These are phyloP conservation scores for Coprinellus micaceus DNA, from an alignment of 768 basidiomycete species.

Conservation along the genomic window DNA sequence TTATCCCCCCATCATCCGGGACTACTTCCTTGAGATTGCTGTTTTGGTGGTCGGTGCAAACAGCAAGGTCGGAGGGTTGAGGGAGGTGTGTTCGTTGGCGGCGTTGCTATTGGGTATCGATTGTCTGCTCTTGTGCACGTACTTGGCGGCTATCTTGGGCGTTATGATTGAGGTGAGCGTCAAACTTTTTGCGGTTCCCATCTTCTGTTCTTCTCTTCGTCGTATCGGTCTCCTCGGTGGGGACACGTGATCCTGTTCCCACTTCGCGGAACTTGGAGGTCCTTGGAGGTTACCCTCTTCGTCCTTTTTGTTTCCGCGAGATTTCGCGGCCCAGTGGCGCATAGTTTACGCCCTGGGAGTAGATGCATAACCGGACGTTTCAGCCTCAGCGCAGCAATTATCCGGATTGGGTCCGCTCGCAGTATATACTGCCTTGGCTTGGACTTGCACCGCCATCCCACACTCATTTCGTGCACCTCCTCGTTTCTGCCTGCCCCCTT, in stretches of 20 bases:
- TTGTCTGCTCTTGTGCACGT: slow-evolving; percentile 84
- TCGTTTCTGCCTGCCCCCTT: background rate
- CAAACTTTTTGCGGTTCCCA: slow-evolving; percentile 15
- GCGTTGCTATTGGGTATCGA: slow-evolving; percentile 85
- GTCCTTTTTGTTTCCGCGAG: no score
- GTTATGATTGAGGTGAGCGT: slow-evolving; percentile 89
- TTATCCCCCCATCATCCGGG: slow-evolving; percentile 82
- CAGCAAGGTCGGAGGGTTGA: slow-evolving; percentile 81
- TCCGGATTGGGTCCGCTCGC: no score
- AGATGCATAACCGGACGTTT: no score
- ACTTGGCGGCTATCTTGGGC: slow-evolving; percentile 84
- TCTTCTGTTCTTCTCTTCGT: slow-evolving; percentile 11
- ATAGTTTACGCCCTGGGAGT: no score
- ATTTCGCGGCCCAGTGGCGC: no score
- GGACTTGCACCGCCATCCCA: no score
- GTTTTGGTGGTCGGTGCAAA: slow-evolving; percentile 86
- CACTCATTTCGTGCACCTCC: background rate
- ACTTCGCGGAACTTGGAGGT: no score
- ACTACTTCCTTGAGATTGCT: slow-evolving; percentile 89
- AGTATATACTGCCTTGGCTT: no score
- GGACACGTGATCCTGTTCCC: no score
- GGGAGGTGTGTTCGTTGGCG: slow-evolving; percentile 93
- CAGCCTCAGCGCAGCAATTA: no score
- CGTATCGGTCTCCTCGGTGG: background rate
- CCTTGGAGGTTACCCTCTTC: no score